Conservation (phyloP, 176 grass and related monocot species). For the Olyra latifolia region DNA sequence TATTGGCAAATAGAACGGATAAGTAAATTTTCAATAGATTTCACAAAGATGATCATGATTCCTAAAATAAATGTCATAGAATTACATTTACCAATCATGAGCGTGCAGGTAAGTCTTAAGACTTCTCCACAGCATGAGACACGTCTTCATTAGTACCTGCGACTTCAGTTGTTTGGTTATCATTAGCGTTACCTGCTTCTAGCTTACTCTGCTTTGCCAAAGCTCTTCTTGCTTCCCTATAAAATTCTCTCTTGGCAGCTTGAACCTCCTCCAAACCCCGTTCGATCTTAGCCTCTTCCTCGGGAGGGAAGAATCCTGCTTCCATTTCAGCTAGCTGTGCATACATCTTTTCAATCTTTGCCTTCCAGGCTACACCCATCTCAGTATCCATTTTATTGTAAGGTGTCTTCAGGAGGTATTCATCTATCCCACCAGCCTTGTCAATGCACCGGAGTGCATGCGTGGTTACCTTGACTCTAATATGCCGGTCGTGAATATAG, state of each 20-base stretch:
- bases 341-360: conserved; percentile 95
- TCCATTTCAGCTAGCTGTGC: conserved; percentile 62
- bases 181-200: conserved; percentile 30
- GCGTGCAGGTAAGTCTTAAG: conserved; percentile 19
- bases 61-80: conserved; percentile 14
- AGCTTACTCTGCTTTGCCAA: conserved; percentile 53
- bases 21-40: neutral
- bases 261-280: conserved; percentile 54
- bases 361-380: conserved; percentile 81
- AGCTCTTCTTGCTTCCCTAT: conserved; percentile 53
- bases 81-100: conserved; percentile 39
- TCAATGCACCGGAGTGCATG: conserved; percentile 95
- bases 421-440: conserved; percentile 96
- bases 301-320: conserved; percentile 69
- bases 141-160: conserved; percentile 34
- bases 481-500: conserved; percentile 88
- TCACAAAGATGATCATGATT: neutral
- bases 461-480: conserved; percentile 83
- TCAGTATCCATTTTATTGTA: conserved; percentile 91
- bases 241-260: conserved; percentile 50
- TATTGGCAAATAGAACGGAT: neutral
- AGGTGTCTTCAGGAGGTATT: conserved; percentile 94
- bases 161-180: conserved; percentile 25
- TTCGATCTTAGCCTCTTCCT: conserved; percentile 77
- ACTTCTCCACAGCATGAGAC: conserved; percentile 24